These are phyloP conservation scores for Arthroderma sp. DNA, from an alignment of 2,329 filamentous ascomycete species.

Conservation along the genomic window DNA sequence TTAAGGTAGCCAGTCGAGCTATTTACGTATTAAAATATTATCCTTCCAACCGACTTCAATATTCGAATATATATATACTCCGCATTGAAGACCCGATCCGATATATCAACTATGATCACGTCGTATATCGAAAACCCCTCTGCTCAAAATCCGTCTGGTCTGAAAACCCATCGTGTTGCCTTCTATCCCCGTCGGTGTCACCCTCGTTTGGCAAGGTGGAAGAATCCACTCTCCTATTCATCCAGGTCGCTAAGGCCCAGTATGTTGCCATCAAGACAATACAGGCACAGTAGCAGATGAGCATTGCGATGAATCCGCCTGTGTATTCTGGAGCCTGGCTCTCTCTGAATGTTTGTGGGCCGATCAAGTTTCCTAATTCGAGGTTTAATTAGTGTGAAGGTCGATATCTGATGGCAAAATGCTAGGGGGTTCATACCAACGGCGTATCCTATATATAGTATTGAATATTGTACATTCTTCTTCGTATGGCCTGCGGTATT, in stretches of 20 bases:
- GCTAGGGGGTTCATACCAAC: constrained; percentile 15
- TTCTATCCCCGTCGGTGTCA: constrained; percentile 4
- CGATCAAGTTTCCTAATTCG: constrained; percentile 25
- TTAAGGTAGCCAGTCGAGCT: too few species aligned
- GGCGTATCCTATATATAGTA: constrained; percentile 29
- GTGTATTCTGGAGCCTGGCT: constrained; percentile 29
- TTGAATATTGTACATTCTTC: constrained; percentile 27
- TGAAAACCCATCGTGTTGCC: constrained; percentile 10
- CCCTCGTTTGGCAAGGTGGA: constrained; percentile 1
- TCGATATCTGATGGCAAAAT: not conserved
- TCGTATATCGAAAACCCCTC: constrained; percentile 15
- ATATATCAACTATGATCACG: constrained; percentile 6
- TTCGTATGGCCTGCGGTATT: constrained; percentile 29
- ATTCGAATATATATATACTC: too few species aligned
- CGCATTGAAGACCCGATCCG: too few species aligned
- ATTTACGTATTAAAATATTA: too few species aligned
- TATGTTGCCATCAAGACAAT: constrained; percentile 21
- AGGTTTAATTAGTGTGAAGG: not conserved
- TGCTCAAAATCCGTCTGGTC: constrained; percentile 18
- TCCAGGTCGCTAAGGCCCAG: constrained; percentile 16
- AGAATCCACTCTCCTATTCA: constrained; percentile 10
- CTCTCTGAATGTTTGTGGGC: constrained; percentile 29
- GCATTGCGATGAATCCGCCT: constrained; percentile 25
- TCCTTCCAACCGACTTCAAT: too few species aligned
- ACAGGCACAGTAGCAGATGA: constrained; percentile 22